A percentile compares a stretch with the other conserved stretches of the same genome.
phyloP scores from a whole-genome alignment of 2,329 filamentous ascomycete species.

The Dactylellina parvicollis region DNA sequence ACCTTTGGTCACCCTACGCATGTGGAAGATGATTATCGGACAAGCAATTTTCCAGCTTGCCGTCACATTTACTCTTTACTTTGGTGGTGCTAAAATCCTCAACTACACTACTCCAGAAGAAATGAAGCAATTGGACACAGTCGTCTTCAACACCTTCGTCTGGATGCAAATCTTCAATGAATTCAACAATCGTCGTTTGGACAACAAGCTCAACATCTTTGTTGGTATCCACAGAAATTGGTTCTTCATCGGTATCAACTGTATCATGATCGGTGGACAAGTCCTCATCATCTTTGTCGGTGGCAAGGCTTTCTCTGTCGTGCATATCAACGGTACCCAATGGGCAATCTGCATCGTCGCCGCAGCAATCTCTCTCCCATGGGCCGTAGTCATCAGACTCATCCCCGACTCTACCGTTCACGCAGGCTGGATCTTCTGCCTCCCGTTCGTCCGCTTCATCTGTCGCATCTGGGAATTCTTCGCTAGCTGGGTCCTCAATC shows the following conservation, averaged over 20 bases:
- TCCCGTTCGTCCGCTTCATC: conserved; percentile 65
- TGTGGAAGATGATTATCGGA: conserved; percentile 99
- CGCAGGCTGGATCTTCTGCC: conserved; percentile 64
- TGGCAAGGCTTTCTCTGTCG: conserved; percentile 80
- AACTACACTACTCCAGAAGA: conserved; percentile 66
- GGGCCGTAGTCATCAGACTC: conserved; percentile 81
- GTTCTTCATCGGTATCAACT: conserved; percentile 88
- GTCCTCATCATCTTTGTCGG: conserved; percentile 90
- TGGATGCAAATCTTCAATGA: conserved; percentile 99
- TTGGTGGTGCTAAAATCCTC: conserved; percentile 73
- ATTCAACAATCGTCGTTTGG: conserved; percentile 88
- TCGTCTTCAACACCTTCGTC: conserved; percentile 97
- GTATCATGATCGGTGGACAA: conserved; percentile 88
- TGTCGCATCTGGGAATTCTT: conserved; percentile 46
- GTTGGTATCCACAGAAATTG: conserved; percentile 84
- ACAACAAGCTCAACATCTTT: conserved; percentile 95
- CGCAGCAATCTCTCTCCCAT: conserved; percentile 82
- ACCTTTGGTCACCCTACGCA: conserved; percentile 82
- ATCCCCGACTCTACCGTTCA: conserved; percentile 77
- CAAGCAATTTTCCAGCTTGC: conserved; percentile 88
- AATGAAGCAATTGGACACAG: conserved; percentile 71
- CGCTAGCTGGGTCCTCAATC: conserved; percentile 44
- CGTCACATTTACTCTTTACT: conserved; percentile 83
- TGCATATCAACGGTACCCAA: conserved; percentile 74
- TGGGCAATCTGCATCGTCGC: conserved; percentile 90